Evolutionary conservation across 1,139 yeast genomes (phyloP).

Genomic region (Protomyces inundatus): DNA sequence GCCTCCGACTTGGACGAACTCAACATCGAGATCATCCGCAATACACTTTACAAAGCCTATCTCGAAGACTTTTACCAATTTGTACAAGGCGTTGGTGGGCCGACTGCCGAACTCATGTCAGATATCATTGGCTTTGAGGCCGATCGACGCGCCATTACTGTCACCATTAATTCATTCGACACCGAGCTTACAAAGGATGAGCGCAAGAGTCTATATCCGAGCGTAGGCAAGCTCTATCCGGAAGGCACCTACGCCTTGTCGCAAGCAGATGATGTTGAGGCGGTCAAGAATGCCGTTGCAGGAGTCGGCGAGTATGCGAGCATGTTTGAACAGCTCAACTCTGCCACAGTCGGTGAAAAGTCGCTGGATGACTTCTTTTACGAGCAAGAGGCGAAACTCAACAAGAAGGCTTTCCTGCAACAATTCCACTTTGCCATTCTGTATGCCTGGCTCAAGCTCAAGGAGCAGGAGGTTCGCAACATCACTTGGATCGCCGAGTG

Average conservation of each 20-base stretch:
- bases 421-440: conserved; percentile 74
- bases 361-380: conserved; percentile 91
- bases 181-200: conserved; percentile 70
- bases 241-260: conserved; percentile 65
- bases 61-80: conserved; percentile 78
- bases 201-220: conserved; percentile 66
- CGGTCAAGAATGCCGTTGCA: conserved; percentile 66
- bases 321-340: conserved; percentile 50
- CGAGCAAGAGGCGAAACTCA: conserved; percentile 82
- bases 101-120: conserved; percentile 77
- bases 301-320: conserved; percentile 68
- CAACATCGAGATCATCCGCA: conserved; percentile 90
- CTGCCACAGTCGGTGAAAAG: conserved; percentile 44
- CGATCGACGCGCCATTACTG: conserved; percentile 89
- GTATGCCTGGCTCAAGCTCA: conserved; percentile 95
- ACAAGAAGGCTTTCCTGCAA: conserved; percentile 91
- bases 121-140: conserved; percentile 82
- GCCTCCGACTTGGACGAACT: conserved; percentile 93
- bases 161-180: conserved; percentile 80
- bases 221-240: conserved; percentile 75
- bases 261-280: conserved; percentile 78
- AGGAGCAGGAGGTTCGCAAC: conserved; percentile 94
- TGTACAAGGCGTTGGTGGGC: conserved; percentile 59
- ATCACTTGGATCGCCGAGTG: conserved; percentile 99
- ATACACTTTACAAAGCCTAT: conserved; percentile 85